These are phyloP conservation scores for Aspergillus brunneoviolaceus DNA, from an alignment of 2,329 filamentous ascomycete genomes.

Conservation along the genomic window DNA sequence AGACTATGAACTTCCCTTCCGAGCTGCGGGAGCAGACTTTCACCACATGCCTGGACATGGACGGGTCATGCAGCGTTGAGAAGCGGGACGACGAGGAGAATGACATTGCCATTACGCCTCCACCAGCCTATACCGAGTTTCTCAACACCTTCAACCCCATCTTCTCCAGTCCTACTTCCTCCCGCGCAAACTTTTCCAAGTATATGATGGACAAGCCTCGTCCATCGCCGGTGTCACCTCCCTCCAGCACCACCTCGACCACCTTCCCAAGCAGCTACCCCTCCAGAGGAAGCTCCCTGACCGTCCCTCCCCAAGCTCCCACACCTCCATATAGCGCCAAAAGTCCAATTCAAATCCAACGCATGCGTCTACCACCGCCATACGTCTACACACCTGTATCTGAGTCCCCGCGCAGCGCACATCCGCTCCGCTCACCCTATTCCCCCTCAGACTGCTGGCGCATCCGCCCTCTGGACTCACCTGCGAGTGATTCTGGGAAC, in stretches of 20 bases:
- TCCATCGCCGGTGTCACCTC: constrained; percentile 36
- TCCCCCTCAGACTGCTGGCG: constrained; percentile 75
- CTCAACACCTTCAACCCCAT: constrained; percentile 74
- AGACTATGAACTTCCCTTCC: constrained; percentile 48
- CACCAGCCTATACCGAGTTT: constrained; percentile 85
- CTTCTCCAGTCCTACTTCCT: constrained; percentile 66
- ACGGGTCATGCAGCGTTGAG: constrained; percentile 57
- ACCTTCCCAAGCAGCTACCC: constrained; percentile 43
- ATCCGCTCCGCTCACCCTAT: constrained; percentile 15
- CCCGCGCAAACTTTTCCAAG: constrained; percentile 54
- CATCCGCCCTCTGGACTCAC: constrained; percentile 59
- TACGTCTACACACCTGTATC: constrained; percentile 66
- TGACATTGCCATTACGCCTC: constrained; percentile 86
- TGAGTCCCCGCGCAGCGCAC: constrained; percentile 63
- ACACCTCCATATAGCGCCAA: constrained; percentile 61
- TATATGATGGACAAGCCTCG: constrained; percentile 30
- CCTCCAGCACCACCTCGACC: constrained; percentile 37
- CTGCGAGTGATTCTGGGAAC: constrained; percentile 58
- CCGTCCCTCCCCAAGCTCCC: constrained; percentile 58
- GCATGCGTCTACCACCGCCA: constrained; percentile 74
- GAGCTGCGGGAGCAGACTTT: constrained; percentile 59
- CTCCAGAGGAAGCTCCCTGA: constrained; percentile 35
- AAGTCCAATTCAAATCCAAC: constrained; percentile 55
- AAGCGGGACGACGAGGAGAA: constrained; percentile 51
- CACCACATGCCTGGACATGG: constrained; percentile 53